Conservation (phyloP, 257 asterid genomes). For the Rauvolfia tetraphylla region DNA sequence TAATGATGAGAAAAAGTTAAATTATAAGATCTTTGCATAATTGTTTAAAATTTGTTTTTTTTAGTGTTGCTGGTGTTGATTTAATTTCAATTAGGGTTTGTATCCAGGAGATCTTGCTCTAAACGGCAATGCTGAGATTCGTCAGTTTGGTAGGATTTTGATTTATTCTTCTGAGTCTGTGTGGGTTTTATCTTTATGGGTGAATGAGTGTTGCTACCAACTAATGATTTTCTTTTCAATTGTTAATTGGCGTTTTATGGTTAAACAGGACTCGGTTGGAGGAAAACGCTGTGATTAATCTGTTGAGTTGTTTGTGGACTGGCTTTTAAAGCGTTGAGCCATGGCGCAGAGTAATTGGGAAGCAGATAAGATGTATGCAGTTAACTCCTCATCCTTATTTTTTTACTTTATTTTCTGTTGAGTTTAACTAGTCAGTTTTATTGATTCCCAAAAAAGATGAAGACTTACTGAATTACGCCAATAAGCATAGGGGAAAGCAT, state of each 20-base stretch:
- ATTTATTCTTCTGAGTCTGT: not conserved
- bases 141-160: conserved; percentile 34
- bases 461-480: not conserved
- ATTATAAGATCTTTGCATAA: conserved; percentile 19
- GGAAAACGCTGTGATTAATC: conserved; percentile 22
- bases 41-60: conserved; percentile 18
- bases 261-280: conserved; percentile 30
- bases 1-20: conserved; percentile 1
- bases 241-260: conserved; percentile 7
- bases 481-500: not conserved
- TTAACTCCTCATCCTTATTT: conserved; percentile 9
- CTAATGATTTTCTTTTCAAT: not conserved
- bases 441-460: not conserved
- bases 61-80: conserved; percentile 22
- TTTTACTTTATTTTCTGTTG: not conserved
- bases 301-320: conserved; percentile 22
- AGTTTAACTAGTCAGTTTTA: not conserved
- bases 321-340: conserved; percentile 22
- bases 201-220: conserved; percentile 15
- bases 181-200: not conserved
- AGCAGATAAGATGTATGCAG: conserved; percentile 87
- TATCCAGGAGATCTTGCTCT: conserved; percentile 43
- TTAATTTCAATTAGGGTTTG: conserved; percentile 37
- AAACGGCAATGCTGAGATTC: conserved; percentile 51
- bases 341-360: conserved; percentile 99